These are phyloP conservation scores for Kwoniella mangroviensis DNA, from an alignment of 768 basidiomycete species.

Conservation along the genomic window DNA sequence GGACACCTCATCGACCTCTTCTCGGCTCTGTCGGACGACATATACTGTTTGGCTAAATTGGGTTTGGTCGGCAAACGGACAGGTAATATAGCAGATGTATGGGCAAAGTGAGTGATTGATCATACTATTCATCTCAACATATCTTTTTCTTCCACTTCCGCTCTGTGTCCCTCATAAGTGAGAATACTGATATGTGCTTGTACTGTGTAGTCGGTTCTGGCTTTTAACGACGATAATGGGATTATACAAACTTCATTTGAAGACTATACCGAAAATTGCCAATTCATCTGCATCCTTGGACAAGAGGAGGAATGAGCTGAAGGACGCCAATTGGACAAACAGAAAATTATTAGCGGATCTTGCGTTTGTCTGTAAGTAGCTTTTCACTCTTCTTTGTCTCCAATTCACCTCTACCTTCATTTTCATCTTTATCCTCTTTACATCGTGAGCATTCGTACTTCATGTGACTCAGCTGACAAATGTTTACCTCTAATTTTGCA, in stretches of 20 bases:
- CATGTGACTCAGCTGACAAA: too few relatives aligned
- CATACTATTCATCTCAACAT: too few relatives aligned
- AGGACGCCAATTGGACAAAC: conserved; percentile 43
- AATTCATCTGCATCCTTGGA: conserved; percentile 1
- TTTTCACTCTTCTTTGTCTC: not conserved
- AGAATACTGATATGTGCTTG: conserved; percentile 2
- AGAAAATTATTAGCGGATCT: conserved; percentile 50
- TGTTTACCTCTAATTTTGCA: not conserved
- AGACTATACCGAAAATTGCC: conserved; percentile 39
- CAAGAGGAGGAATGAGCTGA: conserved; percentile 17
- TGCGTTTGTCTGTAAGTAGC: conserved; percentile 47
- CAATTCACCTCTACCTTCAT: not conserved
- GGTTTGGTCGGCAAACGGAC: conserved; percentile 36
- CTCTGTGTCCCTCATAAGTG: too few relatives aligned
- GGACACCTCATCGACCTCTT: conserved; percentile 44
- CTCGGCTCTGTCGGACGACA: conserved; percentile 46
- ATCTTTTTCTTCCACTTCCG: too few relatives aligned
- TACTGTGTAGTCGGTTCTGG: conserved; percentile 48
- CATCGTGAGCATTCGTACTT: too few relatives aligned
- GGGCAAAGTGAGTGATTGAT: conserved; percentile 45
- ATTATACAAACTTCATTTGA: conserved; percentile 42
- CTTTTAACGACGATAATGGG: conserved; percentile 47
- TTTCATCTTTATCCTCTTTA: not conserved
- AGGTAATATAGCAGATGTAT: conserved; percentile 40
- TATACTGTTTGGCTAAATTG: conserved; percentile 40